phyloP scores from a whole-genome alignment of 495 filamentous ascomycete genomes.

The Chlorociboria aeruginascens region DNA sequence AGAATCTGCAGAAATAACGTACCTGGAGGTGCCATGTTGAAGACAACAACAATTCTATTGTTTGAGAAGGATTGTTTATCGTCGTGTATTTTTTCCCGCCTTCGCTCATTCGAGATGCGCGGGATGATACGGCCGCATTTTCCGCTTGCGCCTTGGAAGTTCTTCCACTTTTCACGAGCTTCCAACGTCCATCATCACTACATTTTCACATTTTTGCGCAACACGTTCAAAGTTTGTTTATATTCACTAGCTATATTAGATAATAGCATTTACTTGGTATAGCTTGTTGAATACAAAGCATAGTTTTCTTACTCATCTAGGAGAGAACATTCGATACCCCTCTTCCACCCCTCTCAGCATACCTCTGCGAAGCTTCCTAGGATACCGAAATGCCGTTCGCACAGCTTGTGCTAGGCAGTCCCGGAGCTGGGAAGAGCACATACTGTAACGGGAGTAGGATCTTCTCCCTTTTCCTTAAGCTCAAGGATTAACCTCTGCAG shows the following conservation, averaged over 20 bases:
- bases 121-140: too few species aligned
- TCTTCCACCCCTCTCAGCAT: not conserved
- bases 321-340: not conserved
- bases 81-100: too few species aligned
- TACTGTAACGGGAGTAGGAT: constrained; percentile 82
- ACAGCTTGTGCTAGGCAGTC: constrained; percentile 75
- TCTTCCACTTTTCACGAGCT: too few species aligned
- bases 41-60: not conserved
- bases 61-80: too few species aligned
- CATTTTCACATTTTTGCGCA: too few species aligned
- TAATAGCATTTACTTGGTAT: too few species aligned
- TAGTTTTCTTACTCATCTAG: not conserved
- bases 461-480: not conserved
- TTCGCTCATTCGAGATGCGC: too few species aligned
- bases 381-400: constrained; percentile 19
- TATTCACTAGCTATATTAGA: too few species aligned
- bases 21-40: constrained; percentile 1
- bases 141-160: too few species aligned
- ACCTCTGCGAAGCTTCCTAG: not conserved
- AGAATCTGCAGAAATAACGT: not conserved
- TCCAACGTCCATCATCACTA: too few species aligned
- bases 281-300: too few species aligned
- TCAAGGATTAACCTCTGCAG: constrained; percentile 17
- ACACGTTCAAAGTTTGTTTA: too few species aligned
- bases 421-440: constrained; percentile 90